These are phyloP conservation scores for Sicyos baderoa DNA, from an alignment of 306 rosid genomes.

Conservation along the genomic window DNA sequence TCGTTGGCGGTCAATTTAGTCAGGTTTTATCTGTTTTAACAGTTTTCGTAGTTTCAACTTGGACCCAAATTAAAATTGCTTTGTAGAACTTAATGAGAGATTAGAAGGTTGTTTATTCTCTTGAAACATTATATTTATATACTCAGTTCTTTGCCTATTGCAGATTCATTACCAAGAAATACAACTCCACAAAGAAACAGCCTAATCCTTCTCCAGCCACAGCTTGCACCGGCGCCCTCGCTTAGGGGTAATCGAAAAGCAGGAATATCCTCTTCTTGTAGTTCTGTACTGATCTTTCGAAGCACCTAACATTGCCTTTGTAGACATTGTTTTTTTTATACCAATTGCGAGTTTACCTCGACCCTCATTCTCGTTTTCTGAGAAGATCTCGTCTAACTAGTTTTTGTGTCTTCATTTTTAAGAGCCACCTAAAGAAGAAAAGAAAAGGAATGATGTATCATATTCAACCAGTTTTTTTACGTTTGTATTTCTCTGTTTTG, in stretches of 20 bases:
- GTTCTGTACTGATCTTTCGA: background rate
- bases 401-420: too few relatives aligned
- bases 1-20: background rate
- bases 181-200: conserved; percentile 67
- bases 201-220: conserved; percentile 52
- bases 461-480: too few relatives aligned
- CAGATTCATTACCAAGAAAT: conserved; percentile 87
- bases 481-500: too few relatives aligned
- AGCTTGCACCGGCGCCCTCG: conserved; percentile 72
- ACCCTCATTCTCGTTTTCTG: background rate
- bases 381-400: background rate
- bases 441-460: too few relatives aligned
- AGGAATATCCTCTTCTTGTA: background rate
- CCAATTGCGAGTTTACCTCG: background rate
- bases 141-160: conserved; percentile 14
- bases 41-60: background rate
- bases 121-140: background rate
- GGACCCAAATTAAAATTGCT: background rate
- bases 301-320: background rate
- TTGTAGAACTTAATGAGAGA: background rate
- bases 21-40: background rate
- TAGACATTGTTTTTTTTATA: background rate
- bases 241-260: conserved; percentile 27
- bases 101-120: background rate
- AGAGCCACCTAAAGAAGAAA: too few relatives aligned